A percentile compares a stretch with the other conserved stretches of the same genome.
These are phyloP conservation scores for Thermochaetoides dissita DNA, from an alignment of 2,329 filamentous ascomycete genomes.

Conservation along the genomic window DNA sequence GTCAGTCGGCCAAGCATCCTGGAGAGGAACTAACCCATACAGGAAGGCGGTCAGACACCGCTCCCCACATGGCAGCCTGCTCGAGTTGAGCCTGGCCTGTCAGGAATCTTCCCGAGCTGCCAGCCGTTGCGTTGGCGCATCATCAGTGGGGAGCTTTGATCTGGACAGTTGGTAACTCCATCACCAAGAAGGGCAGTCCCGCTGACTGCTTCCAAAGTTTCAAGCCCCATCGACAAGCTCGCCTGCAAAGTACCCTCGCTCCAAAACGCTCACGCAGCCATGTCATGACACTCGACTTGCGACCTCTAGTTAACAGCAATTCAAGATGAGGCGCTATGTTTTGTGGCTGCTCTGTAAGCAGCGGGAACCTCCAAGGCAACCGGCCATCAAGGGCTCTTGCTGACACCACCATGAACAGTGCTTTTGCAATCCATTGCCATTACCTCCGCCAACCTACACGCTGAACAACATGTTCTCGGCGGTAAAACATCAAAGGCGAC, in stretches of 20 bases:
- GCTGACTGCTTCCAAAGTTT: neutral
- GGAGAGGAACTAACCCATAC: no score
- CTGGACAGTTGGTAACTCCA: constrained; percentile 9
- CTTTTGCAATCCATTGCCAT: constrained; percentile 31
- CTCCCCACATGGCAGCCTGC: no score
- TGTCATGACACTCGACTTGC: constrained; percentile 13
- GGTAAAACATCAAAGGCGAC: constrained; percentile 13
- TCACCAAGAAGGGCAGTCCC: neutral
- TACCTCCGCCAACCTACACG: constrained; percentile 22
- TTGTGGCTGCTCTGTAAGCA: constrained; percentile 30
- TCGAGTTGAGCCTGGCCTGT: no score
- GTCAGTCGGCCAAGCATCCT: no score
- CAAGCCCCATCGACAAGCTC: neutral
- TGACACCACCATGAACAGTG: constrained; percentile 23
- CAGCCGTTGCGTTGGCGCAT: neutral
- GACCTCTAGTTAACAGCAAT: constrained; percentile 14
- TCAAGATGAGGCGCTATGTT: constrained; percentile 27
- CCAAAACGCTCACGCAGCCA: constrained; percentile 2
- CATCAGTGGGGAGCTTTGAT: constrained; percentile 5
- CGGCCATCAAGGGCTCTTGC: constrained; percentile 2
- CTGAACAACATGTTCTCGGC: constrained; percentile 20
- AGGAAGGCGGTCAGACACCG: no score
- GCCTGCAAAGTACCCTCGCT: neutral
- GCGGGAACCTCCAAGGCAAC: constrained; percentile 3
- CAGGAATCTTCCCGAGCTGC: no score